Base-by-base conservation (phyloP, 495 filamentous ascomycete genomes). In the Cudoniella acicularis region DNA sequence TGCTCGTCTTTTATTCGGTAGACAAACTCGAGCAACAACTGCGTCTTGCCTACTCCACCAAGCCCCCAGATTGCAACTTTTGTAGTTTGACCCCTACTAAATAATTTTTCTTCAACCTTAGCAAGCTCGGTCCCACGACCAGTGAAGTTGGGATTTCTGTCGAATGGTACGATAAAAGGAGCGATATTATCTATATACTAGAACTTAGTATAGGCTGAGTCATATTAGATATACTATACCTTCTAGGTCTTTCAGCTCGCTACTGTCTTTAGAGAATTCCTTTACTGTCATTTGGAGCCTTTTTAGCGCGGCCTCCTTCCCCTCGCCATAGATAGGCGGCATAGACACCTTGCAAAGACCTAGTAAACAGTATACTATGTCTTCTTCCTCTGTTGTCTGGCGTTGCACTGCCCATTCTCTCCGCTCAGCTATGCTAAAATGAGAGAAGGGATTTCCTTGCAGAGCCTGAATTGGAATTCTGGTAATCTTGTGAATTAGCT, bases 321-420 rank as follows among this genome's bases (percentile, higher is more conserved):
- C 49, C 63, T 51, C 61, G 58, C 49, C 49, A 52, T 52, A 52
- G 4, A 74, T 24, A 1, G 69, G 60, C n/a, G 67, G 58, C 60
- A 75, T 64, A 51, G 67, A 60, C 43, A 75, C 51, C 22, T 60
- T 63, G 48, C 74, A 73, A 0, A 75, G 57, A 17, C 73, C 73
- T 40, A 75, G 45, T 10, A 52, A 18, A 52, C 49, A 52, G 23
- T 52, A 52, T 9, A 52, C 49, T n/a, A 26, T 4, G 26, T 52
- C 49, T 52, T 52, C 49, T 11, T 30, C 48, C 4, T 60, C 41
- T 25, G 25, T 60, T 22, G 63, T 65, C 51, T 53, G 16, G 17
- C 63, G 53, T 10, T 43, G 27, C 10, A 53, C 55, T 22, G 63
- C 63, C 59, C 59, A 65, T 10, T 18, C 21, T 61, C 49, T 64